Percentiles rank a stretch among this genome's conserved stretches.
These are phyloP conservation scores for Aspergillus niger DNA, from an alignment of 2,329 filamentous ascomycete genomes.

Conservation along the genomic window DNA sequence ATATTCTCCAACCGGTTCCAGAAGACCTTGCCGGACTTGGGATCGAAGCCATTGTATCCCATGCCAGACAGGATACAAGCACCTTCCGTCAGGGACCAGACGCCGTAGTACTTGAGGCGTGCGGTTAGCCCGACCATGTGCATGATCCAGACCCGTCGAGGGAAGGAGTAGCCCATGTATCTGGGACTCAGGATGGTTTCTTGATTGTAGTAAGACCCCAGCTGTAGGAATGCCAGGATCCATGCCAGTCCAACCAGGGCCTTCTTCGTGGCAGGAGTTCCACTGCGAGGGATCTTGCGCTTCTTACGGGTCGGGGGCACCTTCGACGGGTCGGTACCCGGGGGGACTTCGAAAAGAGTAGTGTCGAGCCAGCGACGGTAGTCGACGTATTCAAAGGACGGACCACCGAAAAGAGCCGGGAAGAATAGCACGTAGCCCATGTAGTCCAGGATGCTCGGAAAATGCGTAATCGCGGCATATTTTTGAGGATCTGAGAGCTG, in stretches of 20 bases:
- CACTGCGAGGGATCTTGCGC: constrained; percentile 89
- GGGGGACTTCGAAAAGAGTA: constrained; percentile 86
- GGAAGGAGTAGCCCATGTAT: constrained; percentile 68
- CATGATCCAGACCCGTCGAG: constrained; percentile 73
- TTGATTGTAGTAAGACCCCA: constrained; percentile 68
- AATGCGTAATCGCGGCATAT: constrained; percentile 71
- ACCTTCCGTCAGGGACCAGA: constrained; percentile 91
- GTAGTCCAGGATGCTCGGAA: constrained; percentile 80
- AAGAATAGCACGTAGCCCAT: constrained; percentile 94
- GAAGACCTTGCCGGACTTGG: constrained; percentile 77
- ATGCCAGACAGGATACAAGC: constrained; percentile 91
- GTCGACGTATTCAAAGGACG: constrained; percentile 91
- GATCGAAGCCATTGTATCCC: constrained; percentile 91
- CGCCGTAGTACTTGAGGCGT: constrained; percentile 93
- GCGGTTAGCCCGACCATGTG: constrained; percentile 82
- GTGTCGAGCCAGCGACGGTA: constrained; percentile 92
- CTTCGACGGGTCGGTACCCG: constrained; percentile 79
- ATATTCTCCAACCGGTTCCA: constrained; percentile 94
- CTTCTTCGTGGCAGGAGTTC: constrained; percentile 79
- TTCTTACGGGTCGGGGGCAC: constrained; percentile 84
- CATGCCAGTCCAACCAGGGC: constrained; percentile 71
- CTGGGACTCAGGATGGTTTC: constrained; percentile 64
- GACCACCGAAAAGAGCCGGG: constrained; percentile 83
- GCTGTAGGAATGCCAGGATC: constrained; percentile 75
- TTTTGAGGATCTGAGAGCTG: constrained; percentile 86